Evolutionary conservation across 148 eudicot species (phyloP), one percentile per base, ranked within the genome.

Genomic region (Amaranthus palmeri): DNA sequence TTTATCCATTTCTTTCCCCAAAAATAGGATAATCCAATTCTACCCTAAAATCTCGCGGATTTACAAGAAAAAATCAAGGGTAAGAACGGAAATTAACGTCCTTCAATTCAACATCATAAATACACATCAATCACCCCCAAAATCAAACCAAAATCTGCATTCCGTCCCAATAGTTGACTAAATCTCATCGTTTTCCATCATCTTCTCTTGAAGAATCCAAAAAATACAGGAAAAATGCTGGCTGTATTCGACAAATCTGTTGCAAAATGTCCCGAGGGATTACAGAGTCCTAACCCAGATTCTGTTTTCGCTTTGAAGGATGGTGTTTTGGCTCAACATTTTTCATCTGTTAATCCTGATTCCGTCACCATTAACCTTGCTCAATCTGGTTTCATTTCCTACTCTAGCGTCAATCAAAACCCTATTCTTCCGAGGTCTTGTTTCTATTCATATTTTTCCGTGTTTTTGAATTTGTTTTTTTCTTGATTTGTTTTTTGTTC

Each of bases 161-260:
- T 25, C 36, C 36, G 36, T 25, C 36, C 36, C 36, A 25, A 25
- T 25, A 25, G 36, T 25, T 25, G 36, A 25, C 36, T 25, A 25
- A 25, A 25, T 25, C 36, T 25, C 36, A 25, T 25, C 36, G 36
- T 25, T 25, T 25, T 25, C 36, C 36, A 25, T 25, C 36, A 25
- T 25, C 36, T 25, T 25, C 36, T 25, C 36, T 25, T 25, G 1
- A 25, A 25, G 1, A 25, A 25, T 25, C 36, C 36, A 25, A 61
- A 17, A 70, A 49, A 58, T 11, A 0, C 4, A 51, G 36, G 58
- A 43, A 82, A 82, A 79, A 92, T 92, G 97, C 80, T 90, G 75
- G 97, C 90, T 5, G 86, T 92, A 18, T 89, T 91, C 45, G 86
- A 93, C 44, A 93, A 91, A 83, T 78, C 90, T 51, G 88, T 91